phyloP scores from a whole-genome alignment of 1,139 yeast genomes.

The Barnettozyma hawaiiensis region DNA sequence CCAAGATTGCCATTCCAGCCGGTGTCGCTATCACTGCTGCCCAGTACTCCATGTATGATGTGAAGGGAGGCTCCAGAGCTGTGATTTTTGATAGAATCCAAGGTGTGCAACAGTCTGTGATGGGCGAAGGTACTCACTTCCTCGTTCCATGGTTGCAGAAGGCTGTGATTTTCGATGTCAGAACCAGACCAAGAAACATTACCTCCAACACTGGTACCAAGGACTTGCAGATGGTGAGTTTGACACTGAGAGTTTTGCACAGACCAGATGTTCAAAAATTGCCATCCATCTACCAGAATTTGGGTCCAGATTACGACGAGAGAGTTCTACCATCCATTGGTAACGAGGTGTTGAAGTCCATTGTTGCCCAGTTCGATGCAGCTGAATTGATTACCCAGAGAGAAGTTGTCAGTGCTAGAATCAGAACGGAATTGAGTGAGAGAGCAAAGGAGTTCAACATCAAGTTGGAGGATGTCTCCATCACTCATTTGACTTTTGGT shows the following conservation, averaged over 20 bases:
- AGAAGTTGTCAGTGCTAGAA: slow-evolving; percentile 87
- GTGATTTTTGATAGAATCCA: slow-evolving; percentile 87
- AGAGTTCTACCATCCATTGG: slow-evolving; percentile 96
- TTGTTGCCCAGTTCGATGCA: slow-evolving; percentile 97
- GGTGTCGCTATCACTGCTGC: slow-evolving; percentile 63
- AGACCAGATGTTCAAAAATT: slow-evolving; percentile 83
- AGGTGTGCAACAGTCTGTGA: slow-evolving; percentile 82
- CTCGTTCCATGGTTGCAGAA: slow-evolving; percentile 93
- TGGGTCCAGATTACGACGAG: slow-evolving; percentile 95
- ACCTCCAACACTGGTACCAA: slow-evolving; percentile 96
- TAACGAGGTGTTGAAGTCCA: slow-evolving; percentile 89
- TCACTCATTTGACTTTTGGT: slow-evolving; percentile 97
- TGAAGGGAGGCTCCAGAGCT: slow-evolving; percentile 93
- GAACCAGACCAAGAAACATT: slow-evolving; percentile 89
- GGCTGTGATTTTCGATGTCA: slow-evolving; percentile 84
- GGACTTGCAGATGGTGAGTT: slow-evolving; percentile 91
- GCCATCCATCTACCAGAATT: slow-evolving; percentile 81
- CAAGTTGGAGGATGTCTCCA: slow-evolving; percentile 92
- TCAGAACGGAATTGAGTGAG: slow-evolving; percentile 77
- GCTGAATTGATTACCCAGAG: slow-evolving; percentile 96
- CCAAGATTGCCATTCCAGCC: slow-evolving; percentile 56
- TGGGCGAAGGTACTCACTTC: slow-evolving; percentile 97
- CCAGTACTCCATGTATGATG: slow-evolving; percentile 82
- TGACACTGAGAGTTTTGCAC: slow-evolving; percentile 89
- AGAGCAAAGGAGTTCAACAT: slow-evolving; percentile 89